Evolutionary conservation across 2,329 filamentous ascomycete genomes (phyloP).

Genomic region (Penicillium concentricum): DNA sequence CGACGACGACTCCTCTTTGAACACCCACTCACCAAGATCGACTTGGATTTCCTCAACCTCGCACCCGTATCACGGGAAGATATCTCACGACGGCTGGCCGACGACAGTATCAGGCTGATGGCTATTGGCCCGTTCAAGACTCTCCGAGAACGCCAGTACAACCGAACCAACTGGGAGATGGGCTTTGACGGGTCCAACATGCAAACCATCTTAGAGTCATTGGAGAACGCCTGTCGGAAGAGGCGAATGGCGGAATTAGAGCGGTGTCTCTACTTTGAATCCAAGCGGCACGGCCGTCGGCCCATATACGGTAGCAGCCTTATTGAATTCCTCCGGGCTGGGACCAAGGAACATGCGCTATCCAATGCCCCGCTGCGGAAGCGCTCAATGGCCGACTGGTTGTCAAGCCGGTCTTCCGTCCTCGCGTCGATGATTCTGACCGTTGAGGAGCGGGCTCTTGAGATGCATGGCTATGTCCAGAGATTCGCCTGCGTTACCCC

Average conservation of each 20-base stretch:
- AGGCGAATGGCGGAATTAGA: conserved; percentile 74
- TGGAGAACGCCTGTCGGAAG: conserved; percentile 70
- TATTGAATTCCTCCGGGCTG: conserved; percentile 71
- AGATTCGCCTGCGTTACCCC: conserved; percentile 94
- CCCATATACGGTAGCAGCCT: conserved; percentile 79
- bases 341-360: conserved; percentile 58
- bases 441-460: conserved; percentile 68
- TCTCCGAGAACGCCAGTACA: conserved; percentile 69
- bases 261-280: conserved; percentile 76
- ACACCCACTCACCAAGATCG: conserved; percentile 63
- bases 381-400: conserved; percentile 68
- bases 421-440: conserved; percentile 65
- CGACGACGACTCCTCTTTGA: conserved; percentile 63
- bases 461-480: conserved; percentile 71
- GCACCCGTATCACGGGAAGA: conserved; percentile 69
- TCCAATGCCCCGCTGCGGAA: conserved; percentile 62
- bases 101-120: conserved; percentile 64
- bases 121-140: conserved; percentile 68
- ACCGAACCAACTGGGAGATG: conserved; percentile 54
- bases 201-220: conserved; percentile 66
- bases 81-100: conserved; percentile 54
- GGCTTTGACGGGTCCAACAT: conserved; percentile 66
- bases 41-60: conserved; percentile 75
- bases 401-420: conserved; percentile 64
- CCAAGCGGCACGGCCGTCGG: conserved; percentile 72